Conservation (phyloP, 1,139 yeast genomes). For the Candida dubliniensis region DNA sequence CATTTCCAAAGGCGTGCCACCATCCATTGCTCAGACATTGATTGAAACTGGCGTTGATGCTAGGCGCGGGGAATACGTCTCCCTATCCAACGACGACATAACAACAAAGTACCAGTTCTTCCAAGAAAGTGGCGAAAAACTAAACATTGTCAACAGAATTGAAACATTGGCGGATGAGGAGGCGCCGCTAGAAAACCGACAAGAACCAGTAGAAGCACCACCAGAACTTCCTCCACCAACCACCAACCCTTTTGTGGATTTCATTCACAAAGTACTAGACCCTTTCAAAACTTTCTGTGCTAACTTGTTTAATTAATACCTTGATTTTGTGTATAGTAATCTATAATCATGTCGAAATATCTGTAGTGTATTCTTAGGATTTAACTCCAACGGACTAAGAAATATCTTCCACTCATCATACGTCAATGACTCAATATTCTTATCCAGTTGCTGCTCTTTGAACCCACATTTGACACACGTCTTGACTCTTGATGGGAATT, state of each 20-base stretch:
- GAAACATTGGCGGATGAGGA: constrained; percentile 22
- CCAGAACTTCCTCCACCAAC: constrained; percentile 10
- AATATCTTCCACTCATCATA: constrained; percentile 30
- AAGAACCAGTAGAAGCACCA: constrained; percentile 13
- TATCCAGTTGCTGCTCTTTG: constrained; percentile 16
- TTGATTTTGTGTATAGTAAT: constrained; percentile 12
- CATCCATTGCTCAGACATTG: constrained; percentile 40
- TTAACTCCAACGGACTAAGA: constrained; percentile 23
- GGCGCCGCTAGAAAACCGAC: constrained; percentile 2
- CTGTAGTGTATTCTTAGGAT: constrained; percentile 16
- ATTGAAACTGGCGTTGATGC: constrained; percentile 50
- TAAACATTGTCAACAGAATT: constrained; percentile 20
- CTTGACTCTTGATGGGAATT: constrained; percentile 21
- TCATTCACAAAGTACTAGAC: constrained; percentile 14
- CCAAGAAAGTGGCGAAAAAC: constrained; percentile 36
- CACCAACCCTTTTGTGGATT: constrained; percentile 6
- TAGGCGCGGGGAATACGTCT: constrained; percentile 47
- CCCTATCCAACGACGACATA: constrained; percentile 40
- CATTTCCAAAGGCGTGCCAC: constrained; percentile 48
- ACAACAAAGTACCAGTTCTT: constrained; percentile 36
- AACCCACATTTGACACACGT: constrained; percentile 41
- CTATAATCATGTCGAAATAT: constrained; percentile 20
- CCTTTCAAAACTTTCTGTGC: constrained; percentile 13
- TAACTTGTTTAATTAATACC: constrained; percentile 12
- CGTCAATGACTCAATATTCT: constrained; percentile 19